A percentile compares a stretch with the other conserved stretches of the same genome.
These are phyloP conservation scores for Crinitomyces ghanaensis DNA, from an alignment of 805 yeast genomes.

Conservation along the genomic window DNA sequence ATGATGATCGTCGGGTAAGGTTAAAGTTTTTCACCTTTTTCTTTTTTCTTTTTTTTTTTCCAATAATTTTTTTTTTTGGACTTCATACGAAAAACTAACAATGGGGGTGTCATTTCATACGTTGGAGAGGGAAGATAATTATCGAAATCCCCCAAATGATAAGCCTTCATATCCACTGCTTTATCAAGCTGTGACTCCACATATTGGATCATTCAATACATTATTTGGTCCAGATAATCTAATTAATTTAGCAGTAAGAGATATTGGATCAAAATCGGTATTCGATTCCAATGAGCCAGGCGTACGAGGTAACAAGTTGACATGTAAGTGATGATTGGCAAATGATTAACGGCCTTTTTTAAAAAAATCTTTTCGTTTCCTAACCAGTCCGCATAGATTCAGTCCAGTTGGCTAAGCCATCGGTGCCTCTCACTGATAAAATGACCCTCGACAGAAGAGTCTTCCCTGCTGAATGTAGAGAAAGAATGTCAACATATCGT, in stretches of 20 bases:
- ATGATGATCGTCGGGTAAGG: too few relatives aligned
- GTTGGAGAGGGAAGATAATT: slow-evolving; percentile 75
- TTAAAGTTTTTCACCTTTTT: too few relatives aligned
- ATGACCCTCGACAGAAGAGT: slow-evolving; percentile 66
- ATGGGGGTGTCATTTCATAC: slow-evolving; percentile 55
- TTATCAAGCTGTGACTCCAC: slow-evolving; percentile 87
- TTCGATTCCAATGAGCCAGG: slow-evolving; percentile 66
- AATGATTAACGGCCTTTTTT: neutral
- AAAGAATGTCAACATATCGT: slow-evolving; percentile 72
- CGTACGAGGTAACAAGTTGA: slow-evolving; percentile 74
- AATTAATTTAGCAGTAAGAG: slow-evolving; percentile 72
- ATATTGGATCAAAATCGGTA: slow-evolving; percentile 75
- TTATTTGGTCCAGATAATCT: slow-evolving; percentile 78
- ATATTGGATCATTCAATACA: slow-evolving; percentile 92
- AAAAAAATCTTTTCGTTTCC: neutral
- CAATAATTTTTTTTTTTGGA: too few relatives aligned
- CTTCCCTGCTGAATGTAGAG: slow-evolving; percentile 82
- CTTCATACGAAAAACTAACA: slow-evolving; percentile 1
- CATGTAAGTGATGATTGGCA: slow-evolving; percentile 19
- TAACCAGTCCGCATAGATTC: slow-evolving; percentile 63
- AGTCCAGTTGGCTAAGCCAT: slow-evolving; percentile 78
- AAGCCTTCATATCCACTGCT: slow-evolving; percentile 71
- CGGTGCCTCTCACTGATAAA: slow-evolving; percentile 62
- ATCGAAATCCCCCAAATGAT: slow-evolving; percentile 82
- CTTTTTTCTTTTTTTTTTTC: too few relatives aligned